Conservation (phyloP, 148 eudicot genomes). For the Nepenthes gracilis region DNA sequence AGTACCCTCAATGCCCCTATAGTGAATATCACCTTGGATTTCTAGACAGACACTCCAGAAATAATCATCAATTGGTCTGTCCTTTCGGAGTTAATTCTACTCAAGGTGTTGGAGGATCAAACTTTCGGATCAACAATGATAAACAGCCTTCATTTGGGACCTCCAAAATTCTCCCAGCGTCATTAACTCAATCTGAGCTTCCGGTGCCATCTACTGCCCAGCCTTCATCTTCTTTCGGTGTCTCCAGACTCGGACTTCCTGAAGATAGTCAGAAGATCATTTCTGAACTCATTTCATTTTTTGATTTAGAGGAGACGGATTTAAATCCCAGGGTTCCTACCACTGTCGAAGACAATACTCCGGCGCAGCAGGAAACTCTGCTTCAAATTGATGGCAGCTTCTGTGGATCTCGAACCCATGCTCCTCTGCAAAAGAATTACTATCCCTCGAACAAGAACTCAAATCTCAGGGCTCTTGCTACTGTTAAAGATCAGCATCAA, state of each 20-base stretch:
- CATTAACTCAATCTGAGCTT: conserved; percentile 13
- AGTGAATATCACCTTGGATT: conserved; percentile 29
- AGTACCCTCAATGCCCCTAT: conserved; percentile 41
- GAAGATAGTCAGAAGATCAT: conserved; percentile 36
- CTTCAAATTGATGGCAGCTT: neutral
- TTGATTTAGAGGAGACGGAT: conserved; percentile 12
- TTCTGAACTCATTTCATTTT: conserved; percentile 27
- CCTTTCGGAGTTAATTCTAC: conserved; percentile 16
- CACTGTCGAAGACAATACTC: neutral
- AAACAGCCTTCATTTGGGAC: neutral
- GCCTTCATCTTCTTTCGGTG: conserved; percentile 10
- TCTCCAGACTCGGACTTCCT: conserved; percentile 24
- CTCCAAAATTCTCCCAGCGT: neutral
- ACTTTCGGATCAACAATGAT: conserved; percentile 1
- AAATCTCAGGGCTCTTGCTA: neutral
- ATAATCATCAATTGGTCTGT: conserved; percentile 42
- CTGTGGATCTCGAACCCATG: neutral
- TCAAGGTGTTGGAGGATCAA: conserved; percentile 14
- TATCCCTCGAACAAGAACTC: conserved; percentile 10
- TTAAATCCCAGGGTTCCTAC: conserved; percentile 3
- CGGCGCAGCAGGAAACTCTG: neutral
- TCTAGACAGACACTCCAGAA: conserved; percentile 33
- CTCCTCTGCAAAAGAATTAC: neutral
- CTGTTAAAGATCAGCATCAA: conserved; percentile 8
- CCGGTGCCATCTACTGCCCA: conserved; percentile 14